Conservation (phyloP, 148 eudicot genomes). For the Vaccinium vitisidaea region DNA sequence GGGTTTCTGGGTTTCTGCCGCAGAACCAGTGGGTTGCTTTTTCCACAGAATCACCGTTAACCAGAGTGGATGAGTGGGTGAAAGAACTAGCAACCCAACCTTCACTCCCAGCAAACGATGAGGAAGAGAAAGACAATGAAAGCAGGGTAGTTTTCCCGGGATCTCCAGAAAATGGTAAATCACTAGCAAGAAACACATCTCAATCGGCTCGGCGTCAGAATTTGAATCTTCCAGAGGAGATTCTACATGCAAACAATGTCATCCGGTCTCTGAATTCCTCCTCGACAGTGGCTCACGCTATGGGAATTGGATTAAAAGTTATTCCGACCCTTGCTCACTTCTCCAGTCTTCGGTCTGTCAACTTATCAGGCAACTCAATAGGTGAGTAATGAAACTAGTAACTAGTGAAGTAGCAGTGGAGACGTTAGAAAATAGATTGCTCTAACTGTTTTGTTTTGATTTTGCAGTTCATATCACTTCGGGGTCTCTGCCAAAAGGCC, state of each 20-base stretch:
- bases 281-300: constrained; percentile 81
- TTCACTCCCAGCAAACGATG: constrained; percentile 18
- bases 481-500: constrained; percentile 88
- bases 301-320: constrained; percentile 75
- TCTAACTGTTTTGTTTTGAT: constrained; percentile 13
- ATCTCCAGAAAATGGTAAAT: constrained; percentile 50
- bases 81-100: constrained; percentile 51
- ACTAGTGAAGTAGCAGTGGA: background rate
- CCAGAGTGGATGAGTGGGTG: constrained; percentile 77
- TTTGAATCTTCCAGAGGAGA: constrained; percentile 54
- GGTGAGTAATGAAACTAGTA: constrained; percentile 35
- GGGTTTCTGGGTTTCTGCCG: constrained; percentile 67
- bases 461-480: constrained; percentile 66
- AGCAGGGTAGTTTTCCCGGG: constrained; percentile 42
- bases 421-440: constrained; percentile 3
- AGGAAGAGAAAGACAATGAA: constrained; percentile 25
- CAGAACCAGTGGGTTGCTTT: constrained; percentile 95
- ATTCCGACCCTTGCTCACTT: constrained; percentile 64
- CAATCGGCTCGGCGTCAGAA: constrained; percentile 27
- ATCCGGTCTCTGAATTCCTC: constrained; percentile 84
- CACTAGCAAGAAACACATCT: constrained; percentile 29
- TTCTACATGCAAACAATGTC: constrained; percentile 67
- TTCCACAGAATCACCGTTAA: constrained; percentile 48
- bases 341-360: constrained; percentile 77
- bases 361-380: constrained; percentile 77